Conservation (phyloP, 305 asterid species). For the Solanum chacoense region DNA sequence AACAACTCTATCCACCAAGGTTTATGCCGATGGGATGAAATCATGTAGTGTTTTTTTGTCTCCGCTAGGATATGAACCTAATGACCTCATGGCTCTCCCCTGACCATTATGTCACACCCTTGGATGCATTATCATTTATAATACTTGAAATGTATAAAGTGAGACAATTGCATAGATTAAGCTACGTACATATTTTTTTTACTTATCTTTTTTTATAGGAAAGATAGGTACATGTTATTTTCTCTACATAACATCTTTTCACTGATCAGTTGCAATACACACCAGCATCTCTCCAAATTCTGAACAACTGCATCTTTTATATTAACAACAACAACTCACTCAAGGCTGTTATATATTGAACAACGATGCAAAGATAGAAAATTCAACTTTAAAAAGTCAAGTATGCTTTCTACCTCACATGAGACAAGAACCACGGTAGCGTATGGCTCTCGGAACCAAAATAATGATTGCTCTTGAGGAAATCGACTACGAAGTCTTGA, state of each 20-base stretch:
- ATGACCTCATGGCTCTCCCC: not conserved
- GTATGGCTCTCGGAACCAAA: slow-evolving; percentile 97
- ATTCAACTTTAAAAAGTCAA: not conserved
- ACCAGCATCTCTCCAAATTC: not conserved
- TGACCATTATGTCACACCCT: not conserved
- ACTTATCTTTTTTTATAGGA: not conserved
- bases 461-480: slow-evolving; percentile 86
- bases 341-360: not conserved
- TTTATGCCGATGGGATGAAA: not conserved
- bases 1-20: not conserved
- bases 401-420: slow-evolving; percentile 56
- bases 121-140: not conserved
- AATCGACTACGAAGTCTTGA: slow-evolving; percentile 90
- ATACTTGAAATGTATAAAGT: not conserved
- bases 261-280: not conserved
- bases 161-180: not conserved
- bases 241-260: not conserved
- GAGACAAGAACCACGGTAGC: slow-evolving; percentile 86
- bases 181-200: not conserved
- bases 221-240: not conserved
- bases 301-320: not conserved
- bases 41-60: not conserved
- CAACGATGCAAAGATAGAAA: not conserved
- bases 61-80: not conserved
- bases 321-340: not conserved